Percentiles rank a stretch among this genome's conserved stretches.
Conservation (phyloP, 768 basidiomycete species). For the Termitomyces sp. region DNA sequence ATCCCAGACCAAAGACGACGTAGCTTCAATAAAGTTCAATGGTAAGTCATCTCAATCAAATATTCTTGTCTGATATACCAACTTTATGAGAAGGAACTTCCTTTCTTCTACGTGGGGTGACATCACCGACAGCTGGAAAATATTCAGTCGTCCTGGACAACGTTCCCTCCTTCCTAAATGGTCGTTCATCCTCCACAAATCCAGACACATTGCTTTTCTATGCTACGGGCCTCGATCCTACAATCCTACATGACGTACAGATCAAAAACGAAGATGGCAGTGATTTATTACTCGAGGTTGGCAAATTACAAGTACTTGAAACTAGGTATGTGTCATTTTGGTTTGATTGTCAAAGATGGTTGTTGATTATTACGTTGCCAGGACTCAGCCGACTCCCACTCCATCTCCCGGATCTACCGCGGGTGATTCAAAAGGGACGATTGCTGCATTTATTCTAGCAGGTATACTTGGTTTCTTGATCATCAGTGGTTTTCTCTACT, state of each 20-base stretch:
- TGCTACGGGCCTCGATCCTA: constrained; percentile 55
- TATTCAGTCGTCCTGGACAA: constrained; percentile 51
- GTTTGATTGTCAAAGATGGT: neutral
- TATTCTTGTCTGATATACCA: neutral
- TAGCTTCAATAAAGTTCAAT: constrained; percentile 36
- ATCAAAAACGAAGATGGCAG: constrained; percentile 55
- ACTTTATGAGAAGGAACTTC: constrained; percentile 48
- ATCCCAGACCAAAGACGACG: constrained; percentile 41
- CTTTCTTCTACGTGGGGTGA: constrained; percentile 56
- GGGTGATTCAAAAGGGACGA: constrained; percentile 46
- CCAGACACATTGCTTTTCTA: constrained; percentile 58
- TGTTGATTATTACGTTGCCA: neutral
- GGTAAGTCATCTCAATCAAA: constrained; percentile 33
- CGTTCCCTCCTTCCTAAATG: constrained; percentile 42
- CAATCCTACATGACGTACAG: constrained; percentile 42
- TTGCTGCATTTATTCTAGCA: constrained; percentile 63
- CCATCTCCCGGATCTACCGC: constrained; percentile 2
- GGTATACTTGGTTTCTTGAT: constrained; percentile 49
- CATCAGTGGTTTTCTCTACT: constrained; percentile 36
- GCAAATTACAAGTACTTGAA: constrained; percentile 46
- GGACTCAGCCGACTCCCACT: neutral
- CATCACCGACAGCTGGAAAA: constrained; percentile 52
- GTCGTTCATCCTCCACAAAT: constrained; percentile 49
- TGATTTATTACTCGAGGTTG: constrained; percentile 44
- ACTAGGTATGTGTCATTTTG: constrained; percentile 20